A percentile compares a stretch with the other conserved stretches of the same genome.
Conservation (phyloP, 345 rosid genomes). For the Citrus inodora region DNA sequence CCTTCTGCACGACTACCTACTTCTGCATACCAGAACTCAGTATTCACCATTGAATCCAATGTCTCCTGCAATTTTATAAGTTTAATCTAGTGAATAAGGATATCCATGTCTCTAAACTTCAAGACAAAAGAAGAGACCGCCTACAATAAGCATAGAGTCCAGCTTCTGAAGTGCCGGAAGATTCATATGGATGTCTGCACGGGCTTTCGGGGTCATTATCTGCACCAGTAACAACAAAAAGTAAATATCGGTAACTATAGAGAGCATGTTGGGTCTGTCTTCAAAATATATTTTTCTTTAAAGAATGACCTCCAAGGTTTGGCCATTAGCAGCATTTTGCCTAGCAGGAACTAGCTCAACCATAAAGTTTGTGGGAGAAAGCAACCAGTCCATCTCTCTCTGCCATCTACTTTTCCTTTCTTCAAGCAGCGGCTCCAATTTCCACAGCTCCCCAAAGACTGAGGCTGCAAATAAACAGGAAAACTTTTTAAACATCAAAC, state of each 20-base stretch:
- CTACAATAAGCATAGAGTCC: slow-evolving; percentile 90
- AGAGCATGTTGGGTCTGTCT: background rate
- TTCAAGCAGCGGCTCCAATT: slow-evolving; percentile 77
- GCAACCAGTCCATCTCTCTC: slow-evolving; percentile 92
- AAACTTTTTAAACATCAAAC: background rate
- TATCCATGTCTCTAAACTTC: background rate
- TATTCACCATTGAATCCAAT: slow-evolving; percentile 77
- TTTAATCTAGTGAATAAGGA: background rate
- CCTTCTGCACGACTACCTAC: slow-evolving; percentile 82
- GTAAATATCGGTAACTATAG: slow-evolving; percentile 14
- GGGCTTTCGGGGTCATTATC: slow-evolving; percentile 94
- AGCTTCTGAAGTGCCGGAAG: slow-evolving; percentile 94
- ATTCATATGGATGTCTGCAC: slow-evolving; percentile 89
- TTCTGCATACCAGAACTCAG: slow-evolving; percentile 91
- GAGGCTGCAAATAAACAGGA: slow-evolving; percentile 46
- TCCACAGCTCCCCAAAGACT: slow-evolving; percentile 95
- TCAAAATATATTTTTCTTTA: background rate
- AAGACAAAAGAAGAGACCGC: slow-evolving; percentile 29
- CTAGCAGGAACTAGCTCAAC: slow-evolving; percentile 95
- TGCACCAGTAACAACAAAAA: slow-evolving; percentile 35
- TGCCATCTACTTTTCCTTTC: slow-evolving; percentile 80
- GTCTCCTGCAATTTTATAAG: slow-evolving; percentile 53
- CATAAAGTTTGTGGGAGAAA: slow-evolving; percentile 93
- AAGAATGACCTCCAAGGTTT: slow-evolving; percentile 62
- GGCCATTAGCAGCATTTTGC: slow-evolving; percentile 79